A percentile compares a stretch with the other conserved stretches of the same genome.
Evolutionary conservation across 2,329 filamentous ascomycete species (phyloP).

Genomic region (Fonsecaea pugnacius): DNA sequence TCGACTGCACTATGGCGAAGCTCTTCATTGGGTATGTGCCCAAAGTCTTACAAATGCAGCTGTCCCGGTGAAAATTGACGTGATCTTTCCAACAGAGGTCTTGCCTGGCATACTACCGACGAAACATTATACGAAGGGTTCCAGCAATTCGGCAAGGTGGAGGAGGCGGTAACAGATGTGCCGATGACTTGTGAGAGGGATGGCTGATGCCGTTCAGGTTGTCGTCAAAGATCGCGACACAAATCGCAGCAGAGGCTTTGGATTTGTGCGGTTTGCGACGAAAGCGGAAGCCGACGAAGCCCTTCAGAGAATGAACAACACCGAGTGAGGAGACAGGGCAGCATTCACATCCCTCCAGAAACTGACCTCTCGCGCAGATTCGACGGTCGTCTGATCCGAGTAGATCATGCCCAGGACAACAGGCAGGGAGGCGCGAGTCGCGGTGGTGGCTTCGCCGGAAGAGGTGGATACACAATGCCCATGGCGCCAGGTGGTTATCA

Average conservation of each 20-base stretch:
- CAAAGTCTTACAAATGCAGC: slow-evolving; percentile 17
- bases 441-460: slow-evolving; percentile 49
- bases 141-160: slow-evolving; percentile 84
- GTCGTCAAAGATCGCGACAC: slow-evolving; percentile 98
- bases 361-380: slow-evolving; percentile 63
- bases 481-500: slow-evolving; percentile 44
- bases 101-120: slow-evolving; percentile 98
- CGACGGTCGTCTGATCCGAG: slow-evolving; percentile 90
- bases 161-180: slow-evolving; percentile 76
- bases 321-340: slow-evolving; percentile 66
- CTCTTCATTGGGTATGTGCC: slow-evolving; percentile 38
- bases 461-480: slow-evolving; percentile 52
- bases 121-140: slow-evolving; percentile 85
- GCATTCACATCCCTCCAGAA: slow-evolving; percentile 13
- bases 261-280: slow-evolving; percentile 83
- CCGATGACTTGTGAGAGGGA: slow-evolving; percentile 26
- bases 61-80: slow-evolving; percentile 19
- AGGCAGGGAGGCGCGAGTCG: slow-evolving; percentile 62
- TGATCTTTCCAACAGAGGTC: slow-evolving; percentile 66
- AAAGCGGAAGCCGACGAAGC: slow-evolving; percentile 50
- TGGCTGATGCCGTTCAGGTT: slow-evolving; percentile 62
- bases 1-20: slow-evolving; percentile 35
- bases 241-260: slow-evolving; percentile 93
- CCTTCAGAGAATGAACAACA: slow-evolving; percentile 51
- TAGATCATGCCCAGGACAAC: slow-evolving; percentile 91